Conservation (phyloP, 202 grass and related monocot species). For the Zizania palustris region DNA sequence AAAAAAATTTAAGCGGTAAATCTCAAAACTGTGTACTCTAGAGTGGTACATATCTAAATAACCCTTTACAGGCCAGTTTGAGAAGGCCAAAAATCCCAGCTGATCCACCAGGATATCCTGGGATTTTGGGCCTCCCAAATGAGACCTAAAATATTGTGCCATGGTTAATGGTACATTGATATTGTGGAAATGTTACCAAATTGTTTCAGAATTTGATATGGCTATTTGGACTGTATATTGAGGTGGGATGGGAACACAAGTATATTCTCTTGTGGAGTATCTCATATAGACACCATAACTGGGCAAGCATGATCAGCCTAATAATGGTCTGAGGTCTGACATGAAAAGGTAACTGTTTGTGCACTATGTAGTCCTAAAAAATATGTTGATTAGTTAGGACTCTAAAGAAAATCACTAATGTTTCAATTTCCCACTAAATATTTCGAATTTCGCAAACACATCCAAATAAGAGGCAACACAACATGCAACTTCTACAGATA, state of each 20-base stretch:
- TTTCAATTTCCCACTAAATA: not conserved
- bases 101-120: not conserved
- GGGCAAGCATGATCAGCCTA: not conserved
- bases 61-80: not conserved
- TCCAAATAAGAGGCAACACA: constrained; percentile 1
- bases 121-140: not conserved
- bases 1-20: not conserved
- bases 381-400: constrained; percentile 13
- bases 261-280: not conserved
- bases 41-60: not conserved
- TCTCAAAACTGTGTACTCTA: not conserved
- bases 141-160: not conserved
- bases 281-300: not conserved
- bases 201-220: not conserved
- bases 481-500: constrained; percentile 6
- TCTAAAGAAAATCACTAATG: not conserved
- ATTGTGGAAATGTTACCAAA: not conserved
- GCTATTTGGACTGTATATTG: not conserved
- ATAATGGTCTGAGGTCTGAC: not conserved
- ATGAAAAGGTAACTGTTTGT: not conserved
- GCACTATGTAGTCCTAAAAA: not conserved
- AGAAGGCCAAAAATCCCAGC: not conserved
- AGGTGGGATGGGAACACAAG: not conserved
- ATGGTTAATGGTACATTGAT: not conserved
- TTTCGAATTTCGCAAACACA: constrained; percentile 5